Base-by-base conservation (phyloP, 345 rosid species). In the Psidium friedrichsthalianum region DNA sequence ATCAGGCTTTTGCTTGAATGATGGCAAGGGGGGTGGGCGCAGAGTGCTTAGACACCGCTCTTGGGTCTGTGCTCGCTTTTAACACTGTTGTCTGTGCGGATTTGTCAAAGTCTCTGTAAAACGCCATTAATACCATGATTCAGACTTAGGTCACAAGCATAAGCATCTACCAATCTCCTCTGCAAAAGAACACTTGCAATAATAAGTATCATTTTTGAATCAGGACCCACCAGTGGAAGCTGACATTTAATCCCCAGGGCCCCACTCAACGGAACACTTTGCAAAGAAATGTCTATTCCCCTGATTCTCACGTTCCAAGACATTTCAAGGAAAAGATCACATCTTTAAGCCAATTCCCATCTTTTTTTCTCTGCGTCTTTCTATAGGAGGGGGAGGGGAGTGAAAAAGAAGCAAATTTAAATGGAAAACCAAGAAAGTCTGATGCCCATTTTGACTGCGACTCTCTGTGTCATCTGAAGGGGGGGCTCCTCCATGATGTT, bases 211-310 rank as follows among this genome's bases (percentile, higher is more conserved):
- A 87, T 69, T 69, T 69, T 85, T 47, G 82, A 82, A 86, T 52
- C 64, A 83, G 87, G 87, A 81, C 92, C 93, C 93, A 93, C 93
- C 87, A 76, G 78, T 81, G 87, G 90, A 86, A 61, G 86, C 84
- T 87, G 91, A 69, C 80, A 88, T 88, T 88, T 87, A 86, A 85
- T 88, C 88, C 90, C 85, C 87, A 87, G 90, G 80, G 52, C 11
- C 47, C 82, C 87, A 86, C 84, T 55, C 83, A 92, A 91, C 85
- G 83, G 86, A 90, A 90, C 88, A 69, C 82, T 82, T n/a, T 27
- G 40, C 47, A 4, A 36, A 20, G 25, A 1, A 69, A 69, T 69
- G 80, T 69, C 25, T 18, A 9, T 8, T 36, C 21, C 80, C 80
- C 80, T 69, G 80, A 69, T 36, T 36, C 80, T 69, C 80, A 69